These are phyloP conservation scores for Ogataea paradorogensis DNA, from an alignment of 805 yeast species.

Conservation along the genomic window DNA sequence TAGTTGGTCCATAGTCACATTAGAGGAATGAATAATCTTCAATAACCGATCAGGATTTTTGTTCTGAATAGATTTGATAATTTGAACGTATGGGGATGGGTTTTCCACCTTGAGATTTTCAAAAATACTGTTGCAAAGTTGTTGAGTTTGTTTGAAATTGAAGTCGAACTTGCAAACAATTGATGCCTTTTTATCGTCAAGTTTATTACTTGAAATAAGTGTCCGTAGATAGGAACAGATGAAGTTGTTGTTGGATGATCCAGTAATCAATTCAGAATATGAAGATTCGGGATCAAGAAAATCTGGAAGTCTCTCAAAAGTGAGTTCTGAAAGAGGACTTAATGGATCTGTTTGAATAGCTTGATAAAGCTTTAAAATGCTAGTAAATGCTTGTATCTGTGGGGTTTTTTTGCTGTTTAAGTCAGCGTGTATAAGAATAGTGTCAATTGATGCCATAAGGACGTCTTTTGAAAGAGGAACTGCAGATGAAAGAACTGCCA, in stretches of 20 bases:
- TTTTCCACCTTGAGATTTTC: constrained; percentile 13
- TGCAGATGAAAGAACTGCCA: constrained; percentile 75
- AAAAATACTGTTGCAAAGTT: constrained; percentile 24
- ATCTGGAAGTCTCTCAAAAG: constrained; percentile 23
- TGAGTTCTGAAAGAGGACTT: constrained; percentile 26
- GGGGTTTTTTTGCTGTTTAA: constrained; percentile 20
- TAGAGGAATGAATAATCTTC: constrained; percentile 35
- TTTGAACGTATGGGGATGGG: constrained; percentile 28
- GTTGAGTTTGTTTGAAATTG: constrained; percentile 21
- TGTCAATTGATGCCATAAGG: constrained; percentile 57
- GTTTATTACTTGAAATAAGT: constrained; percentile 16
- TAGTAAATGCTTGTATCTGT: constrained; percentile 40
- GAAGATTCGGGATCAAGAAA: constrained; percentile 20
- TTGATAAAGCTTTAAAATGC: constrained; percentile 49
- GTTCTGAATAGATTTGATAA: constrained; percentile 37
- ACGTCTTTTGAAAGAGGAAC: constrained; percentile 59
- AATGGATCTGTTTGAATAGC: constrained; percentile 36
- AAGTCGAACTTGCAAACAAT: constrained; percentile 16
- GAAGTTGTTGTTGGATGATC: constrained; percentile 25
- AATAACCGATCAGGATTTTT: constrained; percentile 38
- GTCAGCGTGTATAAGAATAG: constrained; percentile 40
- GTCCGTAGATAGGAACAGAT: constrained; percentile 30
- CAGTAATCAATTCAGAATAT: constrained; percentile 19
- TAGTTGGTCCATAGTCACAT: constrained; percentile 41
- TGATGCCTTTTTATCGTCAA: constrained; percentile 12